These are phyloP conservation scores for Penicillium simplicissimum DNA, from an alignment of 495 filamentous ascomycete species.

Conservation along the genomic window DNA sequence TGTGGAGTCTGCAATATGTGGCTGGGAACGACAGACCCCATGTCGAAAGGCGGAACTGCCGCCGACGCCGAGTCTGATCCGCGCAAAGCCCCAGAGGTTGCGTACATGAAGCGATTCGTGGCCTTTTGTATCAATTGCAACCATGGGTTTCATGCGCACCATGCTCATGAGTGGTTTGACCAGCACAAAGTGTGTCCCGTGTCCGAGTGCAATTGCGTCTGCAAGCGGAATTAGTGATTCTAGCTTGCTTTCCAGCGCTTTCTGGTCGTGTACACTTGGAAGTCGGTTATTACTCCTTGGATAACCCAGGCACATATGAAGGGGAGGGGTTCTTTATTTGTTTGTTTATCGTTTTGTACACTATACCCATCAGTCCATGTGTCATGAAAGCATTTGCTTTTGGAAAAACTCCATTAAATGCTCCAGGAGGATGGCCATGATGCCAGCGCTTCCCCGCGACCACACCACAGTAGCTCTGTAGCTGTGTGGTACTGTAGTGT, in stretches of 20 bases:
- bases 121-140: conserved; percentile 87
- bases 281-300: background rate
- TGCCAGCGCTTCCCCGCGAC: background rate
- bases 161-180: conserved; percentile 85
- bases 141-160: conserved; percentile 87
- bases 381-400: background rate
- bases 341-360: conserved; percentile 4
- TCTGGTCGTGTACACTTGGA: background rate
- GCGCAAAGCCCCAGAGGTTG: conserved; percentile 32
- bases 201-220: conserved; percentile 84
- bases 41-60: conserved; percentile 54
- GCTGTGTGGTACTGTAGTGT: background rate
- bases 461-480: background rate
- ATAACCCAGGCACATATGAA: background rate
- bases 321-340: background rate
- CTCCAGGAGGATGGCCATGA: background rate
- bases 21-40: conserved; percentile 77
- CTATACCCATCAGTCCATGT: conserved; percentile 22
- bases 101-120: conserved; percentile 55
- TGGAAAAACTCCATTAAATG: background rate
- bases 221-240: conserved; percentile 46
- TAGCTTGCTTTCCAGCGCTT: background rate
- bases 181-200: conserved; percentile 82
- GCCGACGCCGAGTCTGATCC: conserved; percentile 47
- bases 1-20: conserved; percentile 86